phyloP scores from a whole-genome alignment of 2,329 filamentous ascomycete genomes.

The Ophiosphaerella narmari region DNA sequence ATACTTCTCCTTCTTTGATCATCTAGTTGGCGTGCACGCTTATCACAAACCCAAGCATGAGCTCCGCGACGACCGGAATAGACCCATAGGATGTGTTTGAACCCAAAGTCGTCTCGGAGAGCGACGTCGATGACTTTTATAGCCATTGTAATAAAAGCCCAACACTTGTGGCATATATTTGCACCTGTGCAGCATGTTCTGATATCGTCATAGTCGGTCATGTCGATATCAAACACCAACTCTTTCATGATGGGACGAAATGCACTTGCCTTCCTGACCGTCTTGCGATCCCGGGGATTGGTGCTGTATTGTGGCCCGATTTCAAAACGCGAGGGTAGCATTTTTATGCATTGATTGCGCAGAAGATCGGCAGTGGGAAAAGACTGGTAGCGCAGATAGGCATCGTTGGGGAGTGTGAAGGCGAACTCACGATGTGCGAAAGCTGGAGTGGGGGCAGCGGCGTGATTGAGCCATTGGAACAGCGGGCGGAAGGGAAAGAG shows the following conservation, averaged over 20 bases:
- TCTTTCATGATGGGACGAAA: constrained; percentile 92
- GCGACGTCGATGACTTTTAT: constrained; percentile 91
- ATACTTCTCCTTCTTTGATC: constrained; percentile 85
- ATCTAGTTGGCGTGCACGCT: constrained; percentile 79
- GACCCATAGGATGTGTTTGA: constrained; percentile 96
- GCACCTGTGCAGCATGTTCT: constrained; percentile 93
- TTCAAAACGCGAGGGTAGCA: constrained; percentile 93
- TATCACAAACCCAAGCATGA: constrained; percentile 98
- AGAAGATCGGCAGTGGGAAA: constrained; percentile 73
- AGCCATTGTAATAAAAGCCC: constrained; percentile 97
- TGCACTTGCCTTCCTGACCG: constrained; percentile 74
- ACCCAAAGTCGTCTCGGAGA: constrained; percentile 91
- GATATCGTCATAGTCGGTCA: constrained; percentile 98
- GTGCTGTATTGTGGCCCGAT: constrained; percentile 96
- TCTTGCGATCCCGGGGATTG: constrained; percentile 92
- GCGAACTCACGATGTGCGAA: constrained; percentile 95
- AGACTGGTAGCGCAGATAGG: constrained; percentile 89
- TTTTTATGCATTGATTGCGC: constrained; percentile 85
- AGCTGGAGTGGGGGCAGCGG: constrained; percentile 80
- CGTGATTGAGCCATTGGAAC: constrained; percentile 98
- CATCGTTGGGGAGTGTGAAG: constrained; percentile 90
- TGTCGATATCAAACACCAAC: constrained; percentile 97
- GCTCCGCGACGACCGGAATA: constrained; percentile 96
- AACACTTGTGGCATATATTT: constrained; percentile 92
- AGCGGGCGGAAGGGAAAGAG: constrained; percentile 93